Conservation (phyloP, 2,329 filamentous ascomycete species). For the Gnomoniopsis smithogilvyi region DNA sequence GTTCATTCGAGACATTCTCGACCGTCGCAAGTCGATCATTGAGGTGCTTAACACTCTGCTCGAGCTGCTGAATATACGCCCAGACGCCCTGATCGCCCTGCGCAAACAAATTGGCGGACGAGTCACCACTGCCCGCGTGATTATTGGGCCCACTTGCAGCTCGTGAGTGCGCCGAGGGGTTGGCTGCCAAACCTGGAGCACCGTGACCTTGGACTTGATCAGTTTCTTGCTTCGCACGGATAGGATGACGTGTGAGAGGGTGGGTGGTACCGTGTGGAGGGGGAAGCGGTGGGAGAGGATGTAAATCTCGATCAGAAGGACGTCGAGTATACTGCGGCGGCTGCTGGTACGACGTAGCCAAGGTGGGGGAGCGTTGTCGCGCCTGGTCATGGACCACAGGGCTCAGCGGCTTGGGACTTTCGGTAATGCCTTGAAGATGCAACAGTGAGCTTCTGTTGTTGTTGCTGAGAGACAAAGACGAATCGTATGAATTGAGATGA, state of each 20-base stretch:
- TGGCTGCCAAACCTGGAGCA: not conserved
- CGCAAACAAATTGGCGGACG: conserved; percentile 66
- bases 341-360: conserved; percentile 60
- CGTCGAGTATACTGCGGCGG: conserved; percentile 56
- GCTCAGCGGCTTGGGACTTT: conserved; percentile 82
- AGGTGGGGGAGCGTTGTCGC: conserved; percentile 63
- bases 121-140: conserved; percentile 45
- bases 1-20: conserved; percentile 5
- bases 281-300: conserved; percentile 40
- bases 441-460: conserved; percentile 50
- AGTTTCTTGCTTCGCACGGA: conserved; percentile 22
- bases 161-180: conserved; percentile 26
- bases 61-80: conserved; percentile 69
- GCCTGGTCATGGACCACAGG: conserved; percentile 54
- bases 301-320: conserved; percentile 51
- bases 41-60: conserved; percentile 52
- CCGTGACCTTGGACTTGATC: conserved; percentile 7
- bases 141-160: conserved; percentile 45
- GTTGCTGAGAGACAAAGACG: conserved; percentile 41
- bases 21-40: conserved; percentile 36
- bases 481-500: conserved; percentile 17
- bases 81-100: conserved; percentile 62
- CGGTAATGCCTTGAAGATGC: conserved; percentile 75
- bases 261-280: conserved; percentile 36
- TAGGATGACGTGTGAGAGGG: conserved; percentile 40